These are phyloP conservation scores for Aureobasidium sp. DNA, from an alignment of 2,329 filamentous ascomycete genomes.

Conservation along the genomic window DNA sequence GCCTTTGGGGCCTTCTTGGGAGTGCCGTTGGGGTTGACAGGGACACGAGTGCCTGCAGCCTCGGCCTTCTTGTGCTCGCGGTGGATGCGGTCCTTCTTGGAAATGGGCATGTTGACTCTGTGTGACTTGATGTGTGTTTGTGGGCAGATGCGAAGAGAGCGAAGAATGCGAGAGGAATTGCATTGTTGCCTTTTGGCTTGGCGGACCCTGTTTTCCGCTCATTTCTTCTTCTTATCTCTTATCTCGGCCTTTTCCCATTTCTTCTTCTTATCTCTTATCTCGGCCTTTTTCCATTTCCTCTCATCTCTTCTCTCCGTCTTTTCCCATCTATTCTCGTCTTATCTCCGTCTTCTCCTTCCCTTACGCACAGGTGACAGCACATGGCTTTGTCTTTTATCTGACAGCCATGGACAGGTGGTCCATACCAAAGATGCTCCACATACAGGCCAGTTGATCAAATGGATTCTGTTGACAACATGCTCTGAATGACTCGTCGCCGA, in stretches of 20 bases:
- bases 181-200: constrained; percentile 11
- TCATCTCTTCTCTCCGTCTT: no score
- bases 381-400: no score
- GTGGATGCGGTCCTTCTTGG: constrained; percentile 46
- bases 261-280: background rate
- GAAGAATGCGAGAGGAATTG: background rate
- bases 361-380: no score
- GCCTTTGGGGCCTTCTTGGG: constrained; percentile 50
- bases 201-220: constrained; percentile 1
- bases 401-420: no score
- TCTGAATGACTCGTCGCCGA: no score
- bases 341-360: no score
- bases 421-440: no score
- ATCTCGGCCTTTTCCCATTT: no score
- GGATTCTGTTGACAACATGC: no score
- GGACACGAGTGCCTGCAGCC: constrained; percentile 46
- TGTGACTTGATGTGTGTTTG: background rate
- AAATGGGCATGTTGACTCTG: constrained; percentile 38
- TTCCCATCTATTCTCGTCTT: no score
- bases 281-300: no score
- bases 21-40: constrained; percentile 50
- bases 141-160: background rate
- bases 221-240: background rate
- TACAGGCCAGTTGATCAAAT: no score
- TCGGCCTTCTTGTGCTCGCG: constrained; percentile 53